Conservation (phyloP, 2,329 filamentous ascomycete genomes). For the Aspergillus amoenus region DNA sequence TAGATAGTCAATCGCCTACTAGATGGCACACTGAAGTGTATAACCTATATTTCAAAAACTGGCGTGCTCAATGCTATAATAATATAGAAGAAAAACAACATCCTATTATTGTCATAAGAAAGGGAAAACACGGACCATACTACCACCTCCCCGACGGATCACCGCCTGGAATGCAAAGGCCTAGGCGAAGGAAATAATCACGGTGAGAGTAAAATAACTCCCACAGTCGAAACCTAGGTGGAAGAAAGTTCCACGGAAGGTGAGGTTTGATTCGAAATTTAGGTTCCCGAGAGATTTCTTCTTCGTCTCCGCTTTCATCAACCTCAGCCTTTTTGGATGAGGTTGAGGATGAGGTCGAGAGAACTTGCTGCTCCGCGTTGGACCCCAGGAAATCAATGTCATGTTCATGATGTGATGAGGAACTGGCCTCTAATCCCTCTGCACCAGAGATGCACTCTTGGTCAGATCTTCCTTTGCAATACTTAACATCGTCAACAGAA, state of each 20-base stretch:
- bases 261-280: constrained; percentile 1
- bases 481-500: constrained; percentile 63
- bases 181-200: constrained; percentile 95
- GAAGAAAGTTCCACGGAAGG: constrained; percentile 22
- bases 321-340: neutral
- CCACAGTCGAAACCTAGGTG: constrained; percentile 75
- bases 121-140: neutral
- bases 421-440: constrained; percentile 27
- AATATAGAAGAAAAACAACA: neutral
- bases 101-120: neutral
- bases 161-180: constrained; percentile 81
- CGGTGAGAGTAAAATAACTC: constrained; percentile 89
- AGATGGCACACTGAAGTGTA: neutral
- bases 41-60: neutral
- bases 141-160: constrained; percentile 27
- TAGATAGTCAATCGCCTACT: neutral
- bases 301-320: neutral
- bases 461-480: constrained; percentile 73
- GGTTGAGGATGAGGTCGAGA: neutral
- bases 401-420: neutral
- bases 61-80: neutral
- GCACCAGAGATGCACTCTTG: constrained; percentile 67
- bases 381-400: neutral
- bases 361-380: neutral
- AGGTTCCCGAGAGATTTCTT: neutral